Evolutionary conservation across 768 basidiomycete genomes (phyloP).

Genomic region (Mycena indigotica): DNA sequence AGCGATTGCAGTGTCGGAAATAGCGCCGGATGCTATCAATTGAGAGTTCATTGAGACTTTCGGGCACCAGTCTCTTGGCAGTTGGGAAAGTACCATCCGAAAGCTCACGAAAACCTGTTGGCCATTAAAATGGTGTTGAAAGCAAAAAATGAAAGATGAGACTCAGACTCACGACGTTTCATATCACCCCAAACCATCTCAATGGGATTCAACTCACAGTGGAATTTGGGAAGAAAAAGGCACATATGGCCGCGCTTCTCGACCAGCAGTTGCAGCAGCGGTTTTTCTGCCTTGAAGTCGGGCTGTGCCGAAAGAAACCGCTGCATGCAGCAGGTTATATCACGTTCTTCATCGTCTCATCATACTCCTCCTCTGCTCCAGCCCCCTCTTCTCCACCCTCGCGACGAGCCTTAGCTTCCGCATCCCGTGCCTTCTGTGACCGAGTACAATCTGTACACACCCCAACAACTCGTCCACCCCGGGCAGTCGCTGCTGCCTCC

Average conservation of each 20-base stretch:
- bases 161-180: constrained; percentile 24
- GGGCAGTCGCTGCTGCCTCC: too few relatives aligned
- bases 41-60: too few relatives aligned
- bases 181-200: constrained; percentile 33
- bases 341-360: constrained; percentile 14
- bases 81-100: too few relatives aligned
- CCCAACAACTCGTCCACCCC: too few relatives aligned
- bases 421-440: constrained; percentile 21
- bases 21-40: too few relatives aligned
- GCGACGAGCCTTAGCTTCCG: constrained; percentile 17
- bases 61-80: too few relatives aligned
- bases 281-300: constrained; percentile 26
- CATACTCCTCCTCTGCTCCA: constrained; percentile 9
- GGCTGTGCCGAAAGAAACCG: constrained; percentile 21
- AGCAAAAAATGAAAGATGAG: constrained; percentile 9
- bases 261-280: constrained; percentile 22
- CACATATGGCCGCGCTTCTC: constrained; percentile 27
- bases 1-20: too few relatives aligned
- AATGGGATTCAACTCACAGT: constrained; percentile 25
- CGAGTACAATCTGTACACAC: constrained; percentile 22
- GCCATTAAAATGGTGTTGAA: constrained; percentile 2
- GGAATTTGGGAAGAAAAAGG: constrained; percentile 18
- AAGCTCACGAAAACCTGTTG: too few relatives aligned
- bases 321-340: constrained; percentile 26
- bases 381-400: constrained; percentile 12